phyloP scores from a whole-genome alignment of 306 rosid species.

The Vachellia pachyceras region DNA sequence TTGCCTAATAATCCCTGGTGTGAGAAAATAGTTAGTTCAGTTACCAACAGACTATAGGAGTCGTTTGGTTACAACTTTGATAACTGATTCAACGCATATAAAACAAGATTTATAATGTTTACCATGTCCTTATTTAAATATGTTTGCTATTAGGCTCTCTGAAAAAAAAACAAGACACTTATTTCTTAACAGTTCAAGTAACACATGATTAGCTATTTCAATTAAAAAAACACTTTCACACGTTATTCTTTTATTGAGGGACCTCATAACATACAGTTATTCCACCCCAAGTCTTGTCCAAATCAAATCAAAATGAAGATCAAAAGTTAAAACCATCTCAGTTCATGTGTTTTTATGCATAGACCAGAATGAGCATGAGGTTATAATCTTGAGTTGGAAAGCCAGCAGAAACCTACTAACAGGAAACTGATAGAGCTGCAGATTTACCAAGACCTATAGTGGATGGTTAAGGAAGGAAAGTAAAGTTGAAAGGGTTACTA shows the following conservation, averaged over 20 bases:
- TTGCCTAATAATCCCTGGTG: slow-evolving; percentile 83
- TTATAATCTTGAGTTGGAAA: slow-evolving; percentile 12
- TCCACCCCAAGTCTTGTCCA: slow-evolving; percentile 4
- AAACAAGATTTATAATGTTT: neutral
- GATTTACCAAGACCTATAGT: neutral
- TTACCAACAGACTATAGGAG: neutral
- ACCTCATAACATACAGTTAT: neutral
- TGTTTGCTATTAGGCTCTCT: neutral
- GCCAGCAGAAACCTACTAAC: neutral
- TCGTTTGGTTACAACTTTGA: neutral
- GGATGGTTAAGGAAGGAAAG: neutral
- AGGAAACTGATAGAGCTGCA: neutral
- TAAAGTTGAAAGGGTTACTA: neutral
- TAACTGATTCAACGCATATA: neutral
- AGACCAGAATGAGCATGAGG: neutral
- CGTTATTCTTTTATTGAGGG: neutral
- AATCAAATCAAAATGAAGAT: slow-evolving; percentile 4
- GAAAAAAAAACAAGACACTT: neutral
- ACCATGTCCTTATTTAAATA: neutral
- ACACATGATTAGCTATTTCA: neutral
- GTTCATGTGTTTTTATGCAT: neutral
- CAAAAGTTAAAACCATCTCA: neutral
- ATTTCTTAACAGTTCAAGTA: neutral
- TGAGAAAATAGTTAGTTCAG: slow-evolving; percentile 20
- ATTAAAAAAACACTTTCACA: no score